phyloP scores from a whole-genome alignment of 768 basidiomycete species.

The Leccinum disarticulatum region DNA sequence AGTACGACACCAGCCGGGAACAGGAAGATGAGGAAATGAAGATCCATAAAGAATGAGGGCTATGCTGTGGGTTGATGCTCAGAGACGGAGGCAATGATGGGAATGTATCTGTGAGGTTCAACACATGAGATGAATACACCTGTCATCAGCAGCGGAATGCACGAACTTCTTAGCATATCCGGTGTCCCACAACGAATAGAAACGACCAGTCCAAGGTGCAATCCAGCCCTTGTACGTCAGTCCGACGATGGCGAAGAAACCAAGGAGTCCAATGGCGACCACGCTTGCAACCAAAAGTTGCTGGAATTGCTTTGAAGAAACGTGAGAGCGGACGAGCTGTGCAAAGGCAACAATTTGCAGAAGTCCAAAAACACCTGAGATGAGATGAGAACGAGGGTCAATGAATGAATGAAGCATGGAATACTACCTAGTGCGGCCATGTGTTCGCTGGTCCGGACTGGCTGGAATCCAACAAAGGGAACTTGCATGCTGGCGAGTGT shows the following conservation, averaged over 20 bases:
- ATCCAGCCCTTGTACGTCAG: constrained; percentile 95
- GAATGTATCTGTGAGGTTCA: constrained; percentile 67
- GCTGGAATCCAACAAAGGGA: constrained; percentile 98
- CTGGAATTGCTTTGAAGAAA: constrained; percentile 92
- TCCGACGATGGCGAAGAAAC: constrained; percentile 67
- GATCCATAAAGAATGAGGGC: constrained; percentile 99
- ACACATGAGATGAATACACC: not conserved
- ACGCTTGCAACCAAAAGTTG: constrained; percentile 70
- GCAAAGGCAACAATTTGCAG: constrained; percentile 95
- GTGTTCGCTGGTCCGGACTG: constrained; percentile 96
- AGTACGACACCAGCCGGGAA: constrained; percentile 96
- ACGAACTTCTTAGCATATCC: constrained; percentile 95
- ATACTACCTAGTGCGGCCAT: constrained; percentile 90
- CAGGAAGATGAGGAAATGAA: constrained; percentile 94
- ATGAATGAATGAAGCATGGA: not conserved
- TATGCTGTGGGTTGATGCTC: constrained; percentile 99
- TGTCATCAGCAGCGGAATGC: not conserved
- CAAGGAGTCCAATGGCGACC: constrained; percentile 67
- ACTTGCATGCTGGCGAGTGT: constrained; percentile 99
- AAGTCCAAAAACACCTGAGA: constrained; percentile 87
- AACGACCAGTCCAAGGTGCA: constrained; percentile 99
- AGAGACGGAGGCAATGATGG: constrained; percentile 97
- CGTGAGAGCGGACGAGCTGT: constrained; percentile 82
- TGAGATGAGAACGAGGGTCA: constrained; percentile 7
- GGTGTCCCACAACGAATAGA: constrained; percentile 99